A percentile compares a stretch with the other conserved stretches of the same genome.
These are phyloP conservation scores for Claviceps spartinae DNA, from an alignment of 2,329 filamentous ascomycete species.

Conservation along the genomic window DNA sequence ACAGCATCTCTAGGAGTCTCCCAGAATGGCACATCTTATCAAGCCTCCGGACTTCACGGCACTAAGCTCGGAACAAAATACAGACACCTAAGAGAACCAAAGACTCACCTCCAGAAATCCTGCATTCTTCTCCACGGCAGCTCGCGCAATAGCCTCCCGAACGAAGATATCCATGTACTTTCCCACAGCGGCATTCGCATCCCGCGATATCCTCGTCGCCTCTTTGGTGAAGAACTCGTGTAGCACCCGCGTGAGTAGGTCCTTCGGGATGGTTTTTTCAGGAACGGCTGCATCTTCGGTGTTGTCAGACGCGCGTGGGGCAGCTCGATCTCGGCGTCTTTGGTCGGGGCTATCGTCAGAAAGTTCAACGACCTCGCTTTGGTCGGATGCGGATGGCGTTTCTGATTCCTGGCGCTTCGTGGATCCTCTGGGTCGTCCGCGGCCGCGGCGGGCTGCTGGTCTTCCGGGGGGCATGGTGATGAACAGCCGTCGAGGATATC, in stretches of 20 bases:
- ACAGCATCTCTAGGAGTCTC: too few species aligned
- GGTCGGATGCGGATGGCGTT: slow-evolving; percentile 13
- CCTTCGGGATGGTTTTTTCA: slow-evolving; percentile 48
- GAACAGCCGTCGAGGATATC: not conserved
- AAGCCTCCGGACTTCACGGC: too few species aligned
- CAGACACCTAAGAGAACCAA: not conserved
- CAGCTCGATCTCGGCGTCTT: slow-evolving; percentile 4
- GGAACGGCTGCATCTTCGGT: slow-evolving; percentile 23
- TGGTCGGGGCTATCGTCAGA: slow-evolving; percentile 18
- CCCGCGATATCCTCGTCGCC: slow-evolving; percentile 58
- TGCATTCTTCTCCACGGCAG: slow-evolving; percentile 54
- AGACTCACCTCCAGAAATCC: slow-evolving; percentile 59
- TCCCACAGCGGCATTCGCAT: slow-evolving; percentile 62
- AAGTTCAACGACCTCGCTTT: slow-evolving; percentile 22
- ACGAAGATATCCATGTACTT: slow-evolving; percentile 90
- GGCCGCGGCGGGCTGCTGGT: slow-evolving; percentile 18
- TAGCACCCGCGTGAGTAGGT: slow-evolving; percentile 62
- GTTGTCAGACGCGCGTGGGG: slow-evolving; percentile 6
- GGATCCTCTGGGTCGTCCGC: slow-evolving; percentile 22
- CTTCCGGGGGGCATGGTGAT: slow-evolving; percentile 30
- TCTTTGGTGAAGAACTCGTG: slow-evolving; percentile 66
- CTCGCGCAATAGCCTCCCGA: slow-evolving; percentile 71
- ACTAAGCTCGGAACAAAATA: not conserved
- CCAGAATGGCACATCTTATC: too few species aligned
- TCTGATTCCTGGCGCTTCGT: slow-evolving; percentile 12